Base-by-base conservation (phyloP, 116 monocot genomes). In the Dioscorea cayenensis region DNA sequence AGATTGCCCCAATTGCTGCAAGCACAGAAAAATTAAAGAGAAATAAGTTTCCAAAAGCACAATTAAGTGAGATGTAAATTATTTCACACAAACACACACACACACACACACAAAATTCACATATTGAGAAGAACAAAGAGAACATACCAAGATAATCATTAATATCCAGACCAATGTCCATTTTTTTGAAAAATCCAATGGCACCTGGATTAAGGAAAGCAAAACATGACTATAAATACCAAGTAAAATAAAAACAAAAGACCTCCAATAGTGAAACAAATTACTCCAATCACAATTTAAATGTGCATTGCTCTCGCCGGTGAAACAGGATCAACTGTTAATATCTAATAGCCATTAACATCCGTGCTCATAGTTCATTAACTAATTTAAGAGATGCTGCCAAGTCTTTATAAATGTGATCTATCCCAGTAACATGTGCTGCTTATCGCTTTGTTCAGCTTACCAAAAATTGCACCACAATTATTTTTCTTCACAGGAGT, bases 1-100 rank as follows among this genome's bases (percentile, higher is more conserved):
- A 83, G 66, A 83, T 83, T 63, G 83, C 83, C 2, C 83, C 83
- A 71, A 72, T 78, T 51, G 83, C 83, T 83, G 67, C 65, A 71
- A 52, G 17, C 21, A 43, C 51, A 28, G 60, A 58, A 14, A 43
- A 43, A 43, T 43, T 7, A 28, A n/a, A 6, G 2, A 28, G 12
- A 28, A 60, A 14, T 59, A 21, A 59, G 14, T 19, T 19, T 4
- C 59, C 59, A 59, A 59, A 16, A 59, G 16, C 2, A 22, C 21
- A 23, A 17, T 19, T 8, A 43, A 43, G 7, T 43, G 43, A 43
- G 6, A 22, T 11, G 22, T 17, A 49, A 27, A 3, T 63, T 37
- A 72, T 48, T 18, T 16, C 43, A 43, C 18, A 13, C 22, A 23
- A 23, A 49, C 20, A 14, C 20, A 19, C 19, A 8, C 23, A 16